Conservation (phyloP, 2,329 filamentous ascomycete species). For the Leptographium radiaticola region DNA sequence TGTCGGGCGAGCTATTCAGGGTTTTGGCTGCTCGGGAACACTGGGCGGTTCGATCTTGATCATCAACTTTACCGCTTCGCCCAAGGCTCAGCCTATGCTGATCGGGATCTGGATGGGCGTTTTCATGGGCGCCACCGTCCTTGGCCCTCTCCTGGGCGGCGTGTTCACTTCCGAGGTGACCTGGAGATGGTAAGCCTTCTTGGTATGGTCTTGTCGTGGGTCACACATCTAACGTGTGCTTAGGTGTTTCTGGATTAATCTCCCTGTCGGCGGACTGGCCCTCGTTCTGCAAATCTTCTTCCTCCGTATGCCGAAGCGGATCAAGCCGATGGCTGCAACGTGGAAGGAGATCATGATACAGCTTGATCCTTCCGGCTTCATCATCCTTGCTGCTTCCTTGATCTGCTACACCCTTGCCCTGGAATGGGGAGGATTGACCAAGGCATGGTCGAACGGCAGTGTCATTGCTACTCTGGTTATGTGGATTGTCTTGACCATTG, state of each 20-base stretch:
- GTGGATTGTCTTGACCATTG: background rate
- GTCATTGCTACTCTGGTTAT: background rate
- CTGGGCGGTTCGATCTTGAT: background rate
- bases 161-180: background rate
- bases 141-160: background rate
- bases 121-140: background rate
- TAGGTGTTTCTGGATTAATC: conserved; percentile 1
- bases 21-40: background rate
- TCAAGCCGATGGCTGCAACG: background rate
- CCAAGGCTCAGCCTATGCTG: background rate
- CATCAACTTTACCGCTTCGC: background rate
- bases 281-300: background rate
- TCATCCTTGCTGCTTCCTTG: background rate
- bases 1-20: background rate
- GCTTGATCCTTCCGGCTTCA: background rate
- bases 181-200: background rate
- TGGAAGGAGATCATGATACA: background rate
- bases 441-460: background rate
- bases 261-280: background rate
- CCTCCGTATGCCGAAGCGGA: background rate
- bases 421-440: background rate
- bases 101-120: background rate
- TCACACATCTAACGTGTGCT: background rate
- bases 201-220: background rate
- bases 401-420: background rate